Evolutionary conservation across 2,329 filamentous ascomycete species (phyloP).

Genomic region (Pezicula radicicola): DNA sequence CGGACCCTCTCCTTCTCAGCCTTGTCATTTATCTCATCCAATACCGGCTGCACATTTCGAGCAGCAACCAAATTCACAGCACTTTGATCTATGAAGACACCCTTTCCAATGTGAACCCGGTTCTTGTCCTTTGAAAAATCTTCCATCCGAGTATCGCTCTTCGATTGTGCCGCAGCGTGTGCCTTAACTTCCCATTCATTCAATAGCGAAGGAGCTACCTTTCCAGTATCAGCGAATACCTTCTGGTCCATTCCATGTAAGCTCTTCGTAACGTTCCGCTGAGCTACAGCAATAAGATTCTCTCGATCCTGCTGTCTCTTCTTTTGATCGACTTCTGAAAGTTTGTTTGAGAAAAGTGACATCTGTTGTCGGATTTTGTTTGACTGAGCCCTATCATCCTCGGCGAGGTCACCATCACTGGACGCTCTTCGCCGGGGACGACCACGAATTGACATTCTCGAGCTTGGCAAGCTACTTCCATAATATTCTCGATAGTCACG

Average conservation of each 20-base stretch:
- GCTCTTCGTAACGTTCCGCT: conserved; percentile 78
- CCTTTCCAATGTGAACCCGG: conserved; percentile 68
- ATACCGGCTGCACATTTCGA: conserved; percentile 72
- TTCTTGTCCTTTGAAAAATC: conserved; percentile 45
- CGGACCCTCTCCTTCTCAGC: conserved; percentile 70
- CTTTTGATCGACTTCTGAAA: conserved; percentile 67
- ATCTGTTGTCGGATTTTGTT: conserved; percentile 75
- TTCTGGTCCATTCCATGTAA: conserved; percentile 80
- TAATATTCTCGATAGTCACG: conserved; percentile 76
- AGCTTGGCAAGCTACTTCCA: conserved; percentile 50
- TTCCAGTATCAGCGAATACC: conserved; percentile 73
- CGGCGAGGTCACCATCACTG: conserved; percentile 56
- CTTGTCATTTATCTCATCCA: conserved; percentile 81
- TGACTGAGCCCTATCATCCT: conserved; percentile 58
- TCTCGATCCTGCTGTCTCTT: conserved; percentile 76
- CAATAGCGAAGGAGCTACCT: conserved; percentile 63
- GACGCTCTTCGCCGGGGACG: conserved; percentile 62
- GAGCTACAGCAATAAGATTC: conserved; percentile 71
- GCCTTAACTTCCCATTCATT: conserved; percentile 80
- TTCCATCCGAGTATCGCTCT: conserved; percentile 57
- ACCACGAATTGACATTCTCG: conserved; percentile 48
- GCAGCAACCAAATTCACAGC: conserved; percentile 79
- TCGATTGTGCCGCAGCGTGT: conserved; percentile 63
- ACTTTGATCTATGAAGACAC: conserved; percentile 73
- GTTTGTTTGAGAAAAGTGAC: conserved; percentile 68